Conservation (phyloP, 257 asterid genomes). For the Henckelia pumila region DNA sequence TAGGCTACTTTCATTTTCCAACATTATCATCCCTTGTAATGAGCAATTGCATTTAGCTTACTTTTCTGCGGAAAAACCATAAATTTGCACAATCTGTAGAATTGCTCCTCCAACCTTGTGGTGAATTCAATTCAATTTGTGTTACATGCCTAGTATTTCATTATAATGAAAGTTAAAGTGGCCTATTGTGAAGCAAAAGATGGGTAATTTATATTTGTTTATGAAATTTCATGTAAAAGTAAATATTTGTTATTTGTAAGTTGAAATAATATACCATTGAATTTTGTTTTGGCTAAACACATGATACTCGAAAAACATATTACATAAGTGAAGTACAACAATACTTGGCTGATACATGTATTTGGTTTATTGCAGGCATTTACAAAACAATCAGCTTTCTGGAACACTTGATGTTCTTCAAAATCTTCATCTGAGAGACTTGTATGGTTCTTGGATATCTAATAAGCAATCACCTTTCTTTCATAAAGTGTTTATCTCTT, state of each 20-base stretch:
- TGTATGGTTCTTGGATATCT: slow-evolving; percentile 44
- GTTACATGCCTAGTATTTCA: not conserved
- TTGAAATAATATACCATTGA: no score
- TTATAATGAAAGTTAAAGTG: not conserved
- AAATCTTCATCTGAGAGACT: slow-evolving; percentile 70
- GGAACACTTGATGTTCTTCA: slow-evolving; percentile 84
- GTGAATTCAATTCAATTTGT: not conserved
- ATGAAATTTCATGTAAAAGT: not conserved
- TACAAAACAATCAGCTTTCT: slow-evolving; percentile 78
- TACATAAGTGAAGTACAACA: not conserved
- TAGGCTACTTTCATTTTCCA: no score
- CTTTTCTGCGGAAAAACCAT: not conserved
- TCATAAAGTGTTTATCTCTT: slow-evolving; percentile 5
- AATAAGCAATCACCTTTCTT: slow-evolving; percentile 7
- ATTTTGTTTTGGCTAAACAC: not conserved
- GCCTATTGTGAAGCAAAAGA: not conserved
- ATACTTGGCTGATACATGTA: not conserved
- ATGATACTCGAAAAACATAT: not conserved
- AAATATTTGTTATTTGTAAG: not conserved
- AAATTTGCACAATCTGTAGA: not conserved
- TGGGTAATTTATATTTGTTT: no score
- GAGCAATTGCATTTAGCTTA: not conserved
- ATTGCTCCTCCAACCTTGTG: not conserved
- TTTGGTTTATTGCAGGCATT: slow-evolving; percentile 53
- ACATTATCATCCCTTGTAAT: not conserved